Evolutionary conservation across 2,329 filamentous ascomycete species (phyloP), one percentile per base, ranked within the genome.

Genomic region (Magnaporthiopsis incrustans): DNA sequence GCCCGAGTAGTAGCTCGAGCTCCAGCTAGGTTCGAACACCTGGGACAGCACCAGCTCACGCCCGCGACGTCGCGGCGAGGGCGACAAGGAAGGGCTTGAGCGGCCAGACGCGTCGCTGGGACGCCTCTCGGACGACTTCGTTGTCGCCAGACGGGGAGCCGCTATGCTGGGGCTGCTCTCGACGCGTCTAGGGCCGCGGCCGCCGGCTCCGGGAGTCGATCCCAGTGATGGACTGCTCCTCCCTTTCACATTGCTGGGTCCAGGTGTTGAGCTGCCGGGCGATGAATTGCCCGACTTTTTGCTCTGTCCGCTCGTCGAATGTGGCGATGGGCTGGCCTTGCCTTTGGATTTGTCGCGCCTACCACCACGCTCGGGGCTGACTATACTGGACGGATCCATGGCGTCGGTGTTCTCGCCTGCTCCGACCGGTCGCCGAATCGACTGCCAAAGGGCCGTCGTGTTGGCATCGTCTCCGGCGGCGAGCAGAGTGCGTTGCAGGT

Each of bases 1-100:
- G 35, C 38, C 27, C 14, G 22, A 14, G 60, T 50, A 30, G 26
- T 62, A 50, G 3, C 35, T 33, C 5, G 33, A 32, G n/a, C 57
- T 26, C 61, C 22, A 57, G 5, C 10, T 32, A 15, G 27, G 26
- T 11, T 57, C 50, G 32, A 63, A 63, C 3, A 63, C 44, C n/a
- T 27, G 26, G 5, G 61, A 32, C 6, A 63, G 53, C 32, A 57
- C 56, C 61, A 63, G 4, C 12, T 63, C 61, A 22, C 61, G 30
- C n/a, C 61, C 61, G n/a, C 57, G 56, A 7, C 61, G n/a, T n/a
- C 53, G 56, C 53, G 61, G 61, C 5, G 61, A 63, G n/a, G 61
- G 53, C n/a, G 30, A 57, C 5, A 56, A 32, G 3, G 60, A 62
- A 32, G 61, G 61, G 12, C 53, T 57, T 26, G 60, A 56, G 25